Evolutionary conservation across 345 rosid genomes (phyloP), one percentile per base, ranked within the genome.

Genomic region (Toxicodendron radicans): DNA sequence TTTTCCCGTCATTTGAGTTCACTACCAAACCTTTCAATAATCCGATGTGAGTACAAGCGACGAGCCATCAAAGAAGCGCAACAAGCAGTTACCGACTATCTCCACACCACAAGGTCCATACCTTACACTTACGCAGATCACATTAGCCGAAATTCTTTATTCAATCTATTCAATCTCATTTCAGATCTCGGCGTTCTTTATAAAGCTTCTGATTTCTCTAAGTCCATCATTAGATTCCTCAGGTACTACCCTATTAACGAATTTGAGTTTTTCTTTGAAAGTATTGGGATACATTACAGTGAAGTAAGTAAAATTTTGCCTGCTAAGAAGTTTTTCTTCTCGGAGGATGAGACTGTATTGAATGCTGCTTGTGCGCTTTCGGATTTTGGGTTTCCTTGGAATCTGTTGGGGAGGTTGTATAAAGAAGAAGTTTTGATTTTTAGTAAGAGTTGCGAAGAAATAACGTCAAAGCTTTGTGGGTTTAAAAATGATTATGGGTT

Each of bases 191-290:
- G 70, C 43, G 68, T 88, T 23, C 72, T 78, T 63, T 89, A 73
- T 79, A 80, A 87, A 10, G 30, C 72, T 4, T 10, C 85, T 0
- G 58, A 71, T n/a, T 89, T 87, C 85, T 71, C 83, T 5, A 80
- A 41, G 7, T 81, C 86, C 59, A 24, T 91, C 23, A 73, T 70
- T 51, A 85, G 64, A 61, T 81, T 77, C 72, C 87, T 91, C 69
- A 83, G 94, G 73, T 91, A 91, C 79, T 78, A 84, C 33, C 97
- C 97, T 8, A 79, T 91, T 35, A 91, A 91, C 78, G 97, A 89
- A 73, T 89, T 86, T 73, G 92, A 88, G 75, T 91, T 91, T 71
- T 89, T 91, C 87, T 88, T 82, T 62, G 97, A 89, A 80, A 89
- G 97, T 59, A 88, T 91, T 70, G 97, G 94, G 52, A 86, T 89